These are phyloP conservation scores for Zygotorulaspora florentina DNA, from an alignment of 805 yeast species.

Conservation along the genomic window DNA sequence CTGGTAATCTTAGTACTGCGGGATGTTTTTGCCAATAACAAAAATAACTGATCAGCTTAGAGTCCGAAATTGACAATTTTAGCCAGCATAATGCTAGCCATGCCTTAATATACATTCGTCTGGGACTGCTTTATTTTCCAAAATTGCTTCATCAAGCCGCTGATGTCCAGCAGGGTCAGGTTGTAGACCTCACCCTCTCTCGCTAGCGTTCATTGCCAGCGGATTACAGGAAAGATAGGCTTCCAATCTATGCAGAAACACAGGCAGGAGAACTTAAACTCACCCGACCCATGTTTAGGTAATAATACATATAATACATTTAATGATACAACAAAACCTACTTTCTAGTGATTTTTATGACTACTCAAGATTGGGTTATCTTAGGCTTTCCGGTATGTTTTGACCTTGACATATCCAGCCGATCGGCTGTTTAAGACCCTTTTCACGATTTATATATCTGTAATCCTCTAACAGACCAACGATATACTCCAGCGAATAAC, in stretches of 20 bases:
- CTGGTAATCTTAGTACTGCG: too few relatives aligned
- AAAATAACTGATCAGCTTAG: background rate
- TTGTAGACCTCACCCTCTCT: too few relatives aligned
- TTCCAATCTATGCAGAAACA: background rate
- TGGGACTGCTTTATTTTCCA: too few relatives aligned
- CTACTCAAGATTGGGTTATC: conserved; percentile 6
- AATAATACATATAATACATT: background rate
- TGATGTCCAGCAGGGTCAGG: too few relatives aligned
- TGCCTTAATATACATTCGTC: too few relatives aligned
- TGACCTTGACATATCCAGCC: conserved; percentile 44
- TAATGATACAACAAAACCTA: background rate
- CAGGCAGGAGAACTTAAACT: too few relatives aligned
- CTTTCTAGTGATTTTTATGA: background rate
- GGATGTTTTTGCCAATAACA: background rate
- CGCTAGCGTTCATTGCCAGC: too few relatives aligned
- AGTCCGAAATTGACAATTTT: too few relatives aligned
- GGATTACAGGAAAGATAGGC: too few relatives aligned
- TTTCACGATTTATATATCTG: conserved; percentile 41
- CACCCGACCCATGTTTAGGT: background rate
- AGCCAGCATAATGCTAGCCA: too few relatives aligned
- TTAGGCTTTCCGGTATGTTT: conserved; percentile 30
- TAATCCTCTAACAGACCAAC: conserved; percentile 45
- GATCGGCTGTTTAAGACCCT: conserved; percentile 41
- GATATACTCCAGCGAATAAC: conserved; percentile 41
- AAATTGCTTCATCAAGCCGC: too few relatives aligned